Conservation (phyloP, 805 yeast genomes). For the Brettanomyces custersianus region DNA sequence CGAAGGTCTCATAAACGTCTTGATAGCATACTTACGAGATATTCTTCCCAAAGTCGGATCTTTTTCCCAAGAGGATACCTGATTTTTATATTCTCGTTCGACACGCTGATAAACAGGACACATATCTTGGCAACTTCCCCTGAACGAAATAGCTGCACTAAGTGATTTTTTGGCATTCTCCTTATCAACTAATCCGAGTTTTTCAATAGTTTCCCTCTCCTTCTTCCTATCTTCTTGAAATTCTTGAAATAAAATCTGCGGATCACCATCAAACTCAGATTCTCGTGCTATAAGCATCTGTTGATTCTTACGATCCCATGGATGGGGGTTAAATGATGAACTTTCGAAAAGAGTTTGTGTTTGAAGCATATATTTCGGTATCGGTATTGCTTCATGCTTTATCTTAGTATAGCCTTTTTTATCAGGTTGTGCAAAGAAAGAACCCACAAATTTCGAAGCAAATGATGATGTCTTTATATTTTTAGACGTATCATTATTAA, state of each 20-base stretch:
- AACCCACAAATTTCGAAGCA: conserved; percentile 22
- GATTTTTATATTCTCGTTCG: conserved; percentile 78
- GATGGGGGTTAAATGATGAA: conserved; percentile 26
- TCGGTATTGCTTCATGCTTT: conserved; percentile 10
- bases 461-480: conserved; percentile 5
- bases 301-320: conserved; percentile 78
- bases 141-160: conserved; percentile 80
- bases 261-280: conserved; percentile 34
- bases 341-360: conserved; percentile 29
- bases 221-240: conserved; percentile 63
- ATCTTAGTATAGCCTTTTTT: conserved; percentile 20
- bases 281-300: conserved; percentile 47
- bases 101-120: conserved; percentile 92
- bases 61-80: conserved; percentile 70
- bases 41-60: conserved; percentile 53
- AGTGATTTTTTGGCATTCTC: conserved; percentile 75
- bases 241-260: conserved; percentile 66
- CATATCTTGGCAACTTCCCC: conserved; percentile 89
- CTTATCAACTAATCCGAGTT: conserved; percentile 73
- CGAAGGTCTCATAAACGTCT: conserved; percentile 94
- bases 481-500: too few species aligned
- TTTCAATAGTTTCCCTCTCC: conserved; percentile 76
- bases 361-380: conserved; percentile 24
- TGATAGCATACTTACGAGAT: conserved; percentile 56
- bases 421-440: conserved; percentile 21